Percentiles rank a stretch among this genome's conserved stretches.
These are phyloP conservation scores for Pseudonitzschia multiseries DNA, from an alignment of 108 stramenopile species.

Conservation along the genomic window DNA sequence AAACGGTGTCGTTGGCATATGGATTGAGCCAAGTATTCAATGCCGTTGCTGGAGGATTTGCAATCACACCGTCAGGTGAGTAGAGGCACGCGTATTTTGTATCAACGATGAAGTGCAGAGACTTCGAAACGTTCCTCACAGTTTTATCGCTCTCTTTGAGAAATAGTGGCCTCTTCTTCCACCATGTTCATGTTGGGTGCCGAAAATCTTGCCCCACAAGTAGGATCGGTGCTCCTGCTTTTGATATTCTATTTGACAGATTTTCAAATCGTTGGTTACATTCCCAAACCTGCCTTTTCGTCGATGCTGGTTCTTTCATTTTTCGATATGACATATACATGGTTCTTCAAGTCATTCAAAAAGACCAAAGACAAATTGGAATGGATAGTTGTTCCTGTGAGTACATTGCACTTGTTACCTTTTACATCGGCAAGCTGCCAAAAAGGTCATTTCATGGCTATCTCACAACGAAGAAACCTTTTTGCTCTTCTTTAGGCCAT, in stretches of 20 bases:
- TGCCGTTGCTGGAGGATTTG: conserved; percentile 56
- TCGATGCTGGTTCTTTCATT: conserved; percentile 62
- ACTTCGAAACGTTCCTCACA: too few species aligned
- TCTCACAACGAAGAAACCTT: neutral
- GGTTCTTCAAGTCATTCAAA: conserved; percentile 57
- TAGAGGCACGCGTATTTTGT: too few species aligned
- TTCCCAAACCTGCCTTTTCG: conserved; percentile 82
- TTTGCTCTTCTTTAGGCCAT: conserved; percentile 30
- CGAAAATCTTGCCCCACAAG: conserved; percentile 54
- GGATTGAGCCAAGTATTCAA: conserved; percentile 44
- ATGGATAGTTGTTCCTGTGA: conserved; percentile 31
- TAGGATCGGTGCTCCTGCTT: conserved; percentile 48
- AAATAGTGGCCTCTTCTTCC: conserved; percentile 32
- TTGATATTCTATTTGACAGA: conserved; percentile 54
- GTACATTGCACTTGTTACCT: neutral
- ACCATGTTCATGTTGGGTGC: conserved; percentile 51
- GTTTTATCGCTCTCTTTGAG: too few species aligned
- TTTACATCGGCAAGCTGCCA: neutral
- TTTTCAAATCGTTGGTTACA: conserved; percentile 59
- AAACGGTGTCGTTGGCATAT: conserved; percentile 46
- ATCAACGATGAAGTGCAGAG: too few species aligned
- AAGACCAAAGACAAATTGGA: conserved; percentile 50
- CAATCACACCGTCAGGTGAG: conserved; percentile 43
- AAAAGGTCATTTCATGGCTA: neutral
- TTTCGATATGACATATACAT: conserved; percentile 53